These are phyloP conservation scores for Xylaria longipes DNA, from an alignment of 495 filamentous ascomycete species.

Conservation along the genomic window DNA sequence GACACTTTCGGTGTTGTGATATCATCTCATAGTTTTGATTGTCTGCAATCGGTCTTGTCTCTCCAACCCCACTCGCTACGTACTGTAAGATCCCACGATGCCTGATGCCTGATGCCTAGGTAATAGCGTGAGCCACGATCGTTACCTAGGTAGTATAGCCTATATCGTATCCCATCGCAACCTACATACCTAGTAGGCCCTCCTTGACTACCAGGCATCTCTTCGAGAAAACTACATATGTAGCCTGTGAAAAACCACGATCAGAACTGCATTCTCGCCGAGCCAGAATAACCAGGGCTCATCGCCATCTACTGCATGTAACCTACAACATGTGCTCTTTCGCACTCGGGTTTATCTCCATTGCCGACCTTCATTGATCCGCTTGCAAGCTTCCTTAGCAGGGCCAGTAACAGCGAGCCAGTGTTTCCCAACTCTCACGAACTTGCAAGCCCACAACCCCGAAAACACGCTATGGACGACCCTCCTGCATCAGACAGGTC, in stretches of 20 bases:
- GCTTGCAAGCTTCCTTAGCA: background rate
- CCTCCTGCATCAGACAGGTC: slow-evolving; percentile 79
- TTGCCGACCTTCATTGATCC: background rate
- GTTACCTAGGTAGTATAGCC: background rate
- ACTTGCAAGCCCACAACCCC: background rate
- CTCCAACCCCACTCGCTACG: background rate
- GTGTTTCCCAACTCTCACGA: background rate
- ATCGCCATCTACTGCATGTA: background rate
- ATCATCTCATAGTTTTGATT: background rate
- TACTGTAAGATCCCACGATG: background rate
- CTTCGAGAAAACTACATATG: background rate
- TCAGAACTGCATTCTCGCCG: background rate
- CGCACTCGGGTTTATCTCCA: background rate
- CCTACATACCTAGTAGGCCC: background rate
- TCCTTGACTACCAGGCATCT: background rate
- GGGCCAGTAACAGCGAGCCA: background rate
- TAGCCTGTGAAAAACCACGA: background rate
- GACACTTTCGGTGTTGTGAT: background rate
- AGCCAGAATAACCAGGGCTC: background rate
- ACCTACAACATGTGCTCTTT: background rate
- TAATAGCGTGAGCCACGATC: background rate
- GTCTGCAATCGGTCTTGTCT: background rate
- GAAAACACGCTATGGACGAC: slow-evolving; percentile 58
- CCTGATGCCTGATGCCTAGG: background rate
- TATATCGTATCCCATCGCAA: background rate